Evolutionary conservation across 768 basidiomycete genomes (phyloP).

Genomic region (Russula brevipes): DNA sequence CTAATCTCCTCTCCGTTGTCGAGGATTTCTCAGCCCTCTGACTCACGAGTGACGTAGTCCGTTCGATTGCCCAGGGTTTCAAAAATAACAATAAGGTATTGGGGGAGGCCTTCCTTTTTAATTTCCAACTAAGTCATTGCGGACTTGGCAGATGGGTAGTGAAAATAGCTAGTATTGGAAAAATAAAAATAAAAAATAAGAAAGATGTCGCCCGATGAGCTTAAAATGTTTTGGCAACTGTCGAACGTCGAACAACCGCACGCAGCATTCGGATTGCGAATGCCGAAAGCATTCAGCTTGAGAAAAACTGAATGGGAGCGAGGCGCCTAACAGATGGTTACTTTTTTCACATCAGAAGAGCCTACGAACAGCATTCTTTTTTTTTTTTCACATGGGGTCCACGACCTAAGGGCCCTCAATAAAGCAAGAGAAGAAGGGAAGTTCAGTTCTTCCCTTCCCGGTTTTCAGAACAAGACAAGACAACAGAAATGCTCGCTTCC

Average conservation of each 20-base stretch:
- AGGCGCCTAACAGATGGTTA: neutral
- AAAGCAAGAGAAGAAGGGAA: no score
- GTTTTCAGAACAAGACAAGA: no score
- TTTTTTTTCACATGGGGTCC: neutral
- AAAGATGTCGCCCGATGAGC: neutral
- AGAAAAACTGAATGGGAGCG: neutral
- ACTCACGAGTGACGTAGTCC: constrained; percentile 6
- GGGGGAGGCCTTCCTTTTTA: no score
- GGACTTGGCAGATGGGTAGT: constrained; percentile 1
- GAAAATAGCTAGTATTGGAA: neutral
- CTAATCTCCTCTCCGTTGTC: neutral
- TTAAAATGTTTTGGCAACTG: constrained; percentile 4
- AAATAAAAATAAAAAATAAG: neutral
- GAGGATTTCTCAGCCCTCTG: no score
- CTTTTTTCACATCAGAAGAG: neutral
- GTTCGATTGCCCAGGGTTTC: no score
- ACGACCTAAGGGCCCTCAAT: neutral
- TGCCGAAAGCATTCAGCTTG: neutral
- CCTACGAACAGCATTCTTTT: neutral
- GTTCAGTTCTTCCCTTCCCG: no score
- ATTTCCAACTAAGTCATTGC: neutral
- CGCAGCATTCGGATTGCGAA: neutral
- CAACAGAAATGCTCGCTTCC: neutral
- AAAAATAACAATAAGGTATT: no score
- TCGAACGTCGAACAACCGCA: no score